Percentiles rank a stretch among this genome's conserved stretches.
phyloP scores from a whole-genome alignment of 257 asterid species.

The Voacanga thouarsii region DNA sequence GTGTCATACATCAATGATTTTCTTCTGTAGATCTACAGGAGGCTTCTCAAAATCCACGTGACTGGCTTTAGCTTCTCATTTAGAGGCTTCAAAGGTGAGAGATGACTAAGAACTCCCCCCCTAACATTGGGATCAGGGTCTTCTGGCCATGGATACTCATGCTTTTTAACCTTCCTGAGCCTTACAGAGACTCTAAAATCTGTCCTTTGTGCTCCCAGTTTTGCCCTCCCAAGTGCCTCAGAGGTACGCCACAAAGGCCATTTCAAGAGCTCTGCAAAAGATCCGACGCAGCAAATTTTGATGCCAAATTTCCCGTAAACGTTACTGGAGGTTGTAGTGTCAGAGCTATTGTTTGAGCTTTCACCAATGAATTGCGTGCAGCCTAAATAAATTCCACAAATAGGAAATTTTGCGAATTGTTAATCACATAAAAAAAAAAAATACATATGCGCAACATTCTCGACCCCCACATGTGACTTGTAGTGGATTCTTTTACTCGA shows the following conservation, averaged over 20 bases:
- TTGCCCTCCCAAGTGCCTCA: slow-evolving; percentile 63
- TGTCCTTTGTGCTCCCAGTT: slow-evolving; percentile 48
- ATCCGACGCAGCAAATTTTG: slow-evolving; percentile 63
- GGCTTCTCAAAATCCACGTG: slow-evolving; percentile 89
- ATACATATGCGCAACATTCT: background rate
- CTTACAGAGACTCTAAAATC: slow-evolving; percentile 55
- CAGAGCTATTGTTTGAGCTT: slow-evolving; percentile 49
- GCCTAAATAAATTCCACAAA: slow-evolving; percentile 6
- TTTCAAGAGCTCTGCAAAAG: slow-evolving; percentile 66
- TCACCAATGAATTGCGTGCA: slow-evolving; percentile 23
- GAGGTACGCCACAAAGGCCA: slow-evolving; percentile 62
- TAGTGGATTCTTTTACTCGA: background rate
- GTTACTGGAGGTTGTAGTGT: slow-evolving; percentile 53
- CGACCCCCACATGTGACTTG: background rate
- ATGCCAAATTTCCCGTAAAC: slow-evolving; percentile 51
- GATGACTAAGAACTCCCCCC: slow-evolving; percentile 90
- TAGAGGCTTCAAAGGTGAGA: slow-evolving; percentile 88
- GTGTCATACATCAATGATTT: slow-evolving; percentile 61
- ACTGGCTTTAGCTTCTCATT: slow-evolving; percentile 93
- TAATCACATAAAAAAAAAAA: background rate
- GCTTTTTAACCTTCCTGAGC: slow-evolving; percentile 66
- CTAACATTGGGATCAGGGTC: slow-evolving; percentile 80
- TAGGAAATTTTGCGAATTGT: background rate
- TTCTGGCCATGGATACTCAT: slow-evolving; percentile 79
- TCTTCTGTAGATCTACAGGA: slow-evolving; percentile 71